A percentile compares a stretch with the other conserved stretches of the same genome.
Conservation (phyloP, 1,284 basidiomycete species). For the Mycosarcoma maydis region DNA sequence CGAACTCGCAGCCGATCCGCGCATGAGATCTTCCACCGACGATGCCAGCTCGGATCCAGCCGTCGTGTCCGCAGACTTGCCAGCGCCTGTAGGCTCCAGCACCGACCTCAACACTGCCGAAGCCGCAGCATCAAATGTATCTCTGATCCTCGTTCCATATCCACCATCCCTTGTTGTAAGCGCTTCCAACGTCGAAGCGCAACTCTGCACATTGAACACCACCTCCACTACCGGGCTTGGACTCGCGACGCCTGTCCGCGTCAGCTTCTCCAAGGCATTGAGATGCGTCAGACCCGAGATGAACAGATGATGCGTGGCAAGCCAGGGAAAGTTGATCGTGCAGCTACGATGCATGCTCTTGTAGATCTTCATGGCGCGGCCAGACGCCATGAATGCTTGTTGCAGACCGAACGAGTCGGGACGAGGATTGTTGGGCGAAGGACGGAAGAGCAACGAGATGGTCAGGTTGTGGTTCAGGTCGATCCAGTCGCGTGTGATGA, state of each 20-base stretch:
- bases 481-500: slow-evolving; percentile 45
- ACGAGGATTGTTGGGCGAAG: slow-evolving; percentile 40
- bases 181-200: slow-evolving; percentile 43
- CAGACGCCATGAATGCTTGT: slow-evolving; percentile 39
- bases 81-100: slow-evolving; percentile 14
- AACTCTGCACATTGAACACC: slow-evolving; percentile 48
- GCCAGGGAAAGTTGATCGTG: slow-evolving; percentile 46
- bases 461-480: slow-evolving; percentile 43
- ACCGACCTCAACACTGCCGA: slow-evolving; percentile 30
- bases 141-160: slow-evolving; percentile 25
- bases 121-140: slow-evolving; percentile 44
- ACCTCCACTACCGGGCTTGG: slow-evolving; percentile 41
- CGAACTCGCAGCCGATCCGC: slow-evolving; percentile 2
- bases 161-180: slow-evolving; percentile 40
- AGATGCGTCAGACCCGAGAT: slow-evolving; percentile 46
- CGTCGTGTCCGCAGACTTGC: too few relatives aligned
- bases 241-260: slow-evolving; percentile 14
- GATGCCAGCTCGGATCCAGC: slow-evolving; percentile 1
- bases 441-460: slow-evolving; percentile 39
- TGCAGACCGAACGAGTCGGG: slow-evolving; percentile 36
- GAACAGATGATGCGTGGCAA: slow-evolving; percentile 45
- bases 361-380: slow-evolving; percentile 46
- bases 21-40: slow-evolving; percentile 18
- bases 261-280: slow-evolving; percentile 44
- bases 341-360: slow-evolving; percentile 42